Percentiles rank a stretch among this genome's conserved stretches.
Evolutionary conservation across 2,329 filamentous ascomycete species (phyloP).

Genomic region (Talaromyces sp.): DNA sequence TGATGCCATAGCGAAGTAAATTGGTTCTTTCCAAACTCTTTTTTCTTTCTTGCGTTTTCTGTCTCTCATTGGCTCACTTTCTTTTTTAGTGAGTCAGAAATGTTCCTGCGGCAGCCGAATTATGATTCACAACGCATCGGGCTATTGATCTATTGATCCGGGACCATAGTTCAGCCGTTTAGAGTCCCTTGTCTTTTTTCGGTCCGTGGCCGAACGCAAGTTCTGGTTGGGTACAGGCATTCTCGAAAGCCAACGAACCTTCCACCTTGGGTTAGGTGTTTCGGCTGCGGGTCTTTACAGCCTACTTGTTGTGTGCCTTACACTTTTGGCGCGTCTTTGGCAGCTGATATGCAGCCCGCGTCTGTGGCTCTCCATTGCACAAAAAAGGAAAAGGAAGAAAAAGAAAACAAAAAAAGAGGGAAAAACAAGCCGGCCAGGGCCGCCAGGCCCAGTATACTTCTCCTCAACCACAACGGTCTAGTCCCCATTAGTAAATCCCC

Average conservation of each 20-base stretch:
- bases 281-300: conserved; percentile 7
- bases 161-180: conserved; percentile 8
- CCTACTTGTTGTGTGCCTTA: not conserved
- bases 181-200: conserved; percentile 1
- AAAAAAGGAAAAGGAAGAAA: not conserved
- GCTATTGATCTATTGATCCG: conserved; percentile 1
- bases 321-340: conserved; percentile 4
- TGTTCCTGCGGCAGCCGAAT: conserved; percentile 12
- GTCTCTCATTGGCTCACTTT: conserved; percentile 1
- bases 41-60: not conserved
- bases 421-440: not conserved
- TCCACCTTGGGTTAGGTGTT: conserved; percentile 9
- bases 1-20: not conserved
- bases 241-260: conserved; percentile 15
- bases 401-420: not conserved
- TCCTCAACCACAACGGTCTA: not conserved
- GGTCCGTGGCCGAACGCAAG: not conserved
- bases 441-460: not conserved
- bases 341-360: conserved; percentile 12
- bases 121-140: not conserved
- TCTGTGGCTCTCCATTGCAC: conserved; percentile 17
- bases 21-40: not conserved
- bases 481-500: not conserved
- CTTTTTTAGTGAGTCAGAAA: not conserved
- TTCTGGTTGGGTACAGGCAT: conserved; percentile 11